These are phyloP conservation scores for Crithidia bombi DNA, from an alignment of 208 protist genomes.

Conservation along the genomic window DNA sequence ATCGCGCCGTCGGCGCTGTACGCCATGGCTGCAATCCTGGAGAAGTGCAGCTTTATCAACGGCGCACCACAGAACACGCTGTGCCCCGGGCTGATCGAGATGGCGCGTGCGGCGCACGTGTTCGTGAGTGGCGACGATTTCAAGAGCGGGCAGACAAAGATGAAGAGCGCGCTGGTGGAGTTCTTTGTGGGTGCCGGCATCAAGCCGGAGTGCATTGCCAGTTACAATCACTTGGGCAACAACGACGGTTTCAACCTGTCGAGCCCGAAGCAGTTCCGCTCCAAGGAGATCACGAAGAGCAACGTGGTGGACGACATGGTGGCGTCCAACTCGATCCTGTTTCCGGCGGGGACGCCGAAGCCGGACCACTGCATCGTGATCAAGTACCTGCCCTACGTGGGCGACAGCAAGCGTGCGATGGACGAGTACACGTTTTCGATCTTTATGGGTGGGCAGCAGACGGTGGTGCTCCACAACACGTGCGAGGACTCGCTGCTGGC, in stretches of 20 bases:
- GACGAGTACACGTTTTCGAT: constrained; percentile 99
- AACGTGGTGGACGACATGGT: constrained; percentile 99
- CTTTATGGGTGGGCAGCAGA: constrained; percentile 98
- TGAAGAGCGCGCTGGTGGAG: constrained; percentile 98
- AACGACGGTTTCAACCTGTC: constrained; percentile 99
- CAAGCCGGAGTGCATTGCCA: constrained; percentile 85
- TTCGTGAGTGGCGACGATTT: constrained; percentile 99
- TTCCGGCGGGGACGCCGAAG: constrained; percentile 84
- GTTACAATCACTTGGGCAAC: constrained; percentile 98
- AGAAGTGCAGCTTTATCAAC: constrained; percentile 98
- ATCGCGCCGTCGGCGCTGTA: constrained; percentile 97
- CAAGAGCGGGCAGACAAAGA: constrained; percentile 99
- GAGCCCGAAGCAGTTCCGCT: constrained; percentile 96
- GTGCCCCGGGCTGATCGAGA: constrained; percentile 95
- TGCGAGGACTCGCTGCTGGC: constrained; percentile 99
- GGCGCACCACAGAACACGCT: constrained; percentile 99
- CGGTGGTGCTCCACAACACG: constrained; percentile 97
- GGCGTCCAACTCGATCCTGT: constrained; percentile 95
- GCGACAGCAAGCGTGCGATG: constrained; percentile 98
- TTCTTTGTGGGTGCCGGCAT: constrained; percentile 97
- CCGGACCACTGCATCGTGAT: constrained; percentile 99
- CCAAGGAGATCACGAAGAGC: constrained; percentile 99
- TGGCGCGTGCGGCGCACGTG: constrained; percentile 89
- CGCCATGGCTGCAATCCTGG: constrained; percentile 97
- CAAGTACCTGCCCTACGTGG: constrained; percentile 98